These are phyloP conservation scores for Ophiocytium majus DNA, from an alignment of 352 stramenopile species.

Conservation along the genomic window DNA sequence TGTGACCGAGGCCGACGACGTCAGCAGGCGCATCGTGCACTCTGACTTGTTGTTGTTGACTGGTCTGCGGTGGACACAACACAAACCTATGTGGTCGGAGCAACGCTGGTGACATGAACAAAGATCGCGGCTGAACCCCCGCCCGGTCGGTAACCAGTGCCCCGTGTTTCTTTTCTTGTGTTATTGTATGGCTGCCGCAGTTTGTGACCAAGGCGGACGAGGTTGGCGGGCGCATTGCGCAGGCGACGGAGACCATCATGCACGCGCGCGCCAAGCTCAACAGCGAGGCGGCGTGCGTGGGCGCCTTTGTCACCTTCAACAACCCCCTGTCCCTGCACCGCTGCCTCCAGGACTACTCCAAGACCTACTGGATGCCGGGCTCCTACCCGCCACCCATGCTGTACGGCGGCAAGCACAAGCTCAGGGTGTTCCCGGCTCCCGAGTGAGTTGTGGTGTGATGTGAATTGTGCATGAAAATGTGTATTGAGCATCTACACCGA, in stretches of 20 bases:
- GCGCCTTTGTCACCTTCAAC: constrained; percentile 49
- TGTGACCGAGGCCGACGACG: not conserved
- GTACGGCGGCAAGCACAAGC: constrained; percentile 45
- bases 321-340: constrained; percentile 47
- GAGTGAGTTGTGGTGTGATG: not conserved
- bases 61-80: too few species aligned
- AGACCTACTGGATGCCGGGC: not conserved
- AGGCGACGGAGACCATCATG: not conserved
- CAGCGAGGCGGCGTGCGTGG: constrained; percentile 35
- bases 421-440: constrained; percentile 25
- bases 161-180: too few species aligned
- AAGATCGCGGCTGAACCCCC: too few species aligned
- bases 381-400: constrained; percentile 21
- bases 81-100: too few species aligned
- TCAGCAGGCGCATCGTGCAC: not conserved
- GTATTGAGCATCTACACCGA: not conserved
- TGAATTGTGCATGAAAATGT: not conserved
- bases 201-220: not conserved
- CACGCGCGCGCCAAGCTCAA: not conserved
- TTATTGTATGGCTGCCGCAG: too few species aligned
- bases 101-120: too few species aligned
- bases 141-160: too few species aligned
- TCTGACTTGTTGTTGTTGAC: too few species aligned
- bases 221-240: not conserved
- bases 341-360: constrained; percentile 49